Evolutionary conservation across 2,329 filamentous ascomycete species (phyloP).

Genomic region (Claviceps quebecensis): DNA sequence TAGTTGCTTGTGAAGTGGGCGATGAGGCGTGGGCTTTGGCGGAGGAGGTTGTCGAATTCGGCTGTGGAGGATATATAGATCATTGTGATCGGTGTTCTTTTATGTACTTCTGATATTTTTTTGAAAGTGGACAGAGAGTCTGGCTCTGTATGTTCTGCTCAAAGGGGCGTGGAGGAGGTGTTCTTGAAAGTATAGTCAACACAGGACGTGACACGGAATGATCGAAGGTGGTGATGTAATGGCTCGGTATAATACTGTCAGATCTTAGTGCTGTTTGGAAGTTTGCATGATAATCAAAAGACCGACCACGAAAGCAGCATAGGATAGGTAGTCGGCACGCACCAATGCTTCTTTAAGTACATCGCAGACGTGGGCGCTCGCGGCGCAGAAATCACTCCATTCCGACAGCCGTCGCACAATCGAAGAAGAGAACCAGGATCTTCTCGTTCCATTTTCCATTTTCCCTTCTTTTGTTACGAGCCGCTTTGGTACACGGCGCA

Average conservation of each 20-base stretch:
- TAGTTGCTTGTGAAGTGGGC: constrained; percentile 62
- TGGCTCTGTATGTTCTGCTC: too few relatives aligned
- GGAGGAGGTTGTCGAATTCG: constrained; percentile 40
- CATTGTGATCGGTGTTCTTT: not conserved
- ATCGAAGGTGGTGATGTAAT: too few relatives aligned
- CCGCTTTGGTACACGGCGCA: not conserved
- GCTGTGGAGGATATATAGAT: constrained; percentile 8
- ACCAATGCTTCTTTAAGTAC: not conserved
- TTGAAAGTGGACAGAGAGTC: too few relatives aligned
- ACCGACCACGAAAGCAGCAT: too few relatives aligned
- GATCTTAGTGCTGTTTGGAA: too few relatives aligned
- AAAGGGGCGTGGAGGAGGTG: too few relatives aligned
- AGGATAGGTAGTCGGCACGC: not conserved
- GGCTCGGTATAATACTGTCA: too few relatives aligned
- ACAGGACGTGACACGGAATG: too few relatives aligned
- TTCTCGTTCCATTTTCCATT: not conserved
- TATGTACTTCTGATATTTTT: too few relatives aligned
- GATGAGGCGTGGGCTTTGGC: constrained; percentile 42
- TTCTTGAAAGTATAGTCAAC: too few relatives aligned
- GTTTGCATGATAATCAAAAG: too few relatives aligned
- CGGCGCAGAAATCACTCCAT: not conserved
- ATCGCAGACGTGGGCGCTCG: not conserved
- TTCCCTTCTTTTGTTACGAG: not conserved
- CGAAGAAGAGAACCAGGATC: not conserved
- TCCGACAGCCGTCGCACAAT: not conserved